Base-by-base conservation (phyloP, 1,284 basidiomycete species). In the Tilletia indica region DNA sequence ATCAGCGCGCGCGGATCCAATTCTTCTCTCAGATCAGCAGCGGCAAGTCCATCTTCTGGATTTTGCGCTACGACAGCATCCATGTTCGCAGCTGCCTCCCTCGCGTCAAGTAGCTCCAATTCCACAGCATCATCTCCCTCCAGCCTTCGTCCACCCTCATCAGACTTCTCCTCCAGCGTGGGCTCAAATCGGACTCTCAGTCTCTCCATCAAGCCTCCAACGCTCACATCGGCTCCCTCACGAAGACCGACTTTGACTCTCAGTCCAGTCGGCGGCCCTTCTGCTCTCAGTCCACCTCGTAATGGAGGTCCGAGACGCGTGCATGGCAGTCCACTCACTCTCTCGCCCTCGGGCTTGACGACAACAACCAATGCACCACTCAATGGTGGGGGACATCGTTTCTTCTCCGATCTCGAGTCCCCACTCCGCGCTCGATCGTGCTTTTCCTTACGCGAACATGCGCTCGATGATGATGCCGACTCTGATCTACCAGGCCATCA, bases 151-250 rank as follows among this genome's bases (percentile, higher is more conserved):
- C 51, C 19, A 19, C 51, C 51, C 2, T 54, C 51, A 12, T 54
- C 51, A 12, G 19, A 54, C 16, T 19, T 54, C 12, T 19, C 51
- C 11, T 54, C 51, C 51, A 54, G 51, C 51, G 51, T 54, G 21
- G 51, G 51, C 8, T 54, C 51, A 11, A 54, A 19, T 54, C 51
- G 51, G 19, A 54, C 51, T 25, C 51, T 54, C 51, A 54, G 51
- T 25, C 51, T 54, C 11, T 19, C 51, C 11, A 54, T 54, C 21
- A 19, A 54, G 8, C 51, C 51, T 19, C 51, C 51, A 16, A 16
- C 16, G 51, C 6, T 19, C 11, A 16, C 51, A 6, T 8, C 51
- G 51, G 16, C 51, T 6, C 21, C 51, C 51, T 54, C 51, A 19
- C 51, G 51, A n/a, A 9, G 51, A 25, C 51, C 51, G 6, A 54